Evolutionary conservation across 1,284 basidiomycete genomes (phyloP).

Genomic region (Marasmius sp.): DNA sequence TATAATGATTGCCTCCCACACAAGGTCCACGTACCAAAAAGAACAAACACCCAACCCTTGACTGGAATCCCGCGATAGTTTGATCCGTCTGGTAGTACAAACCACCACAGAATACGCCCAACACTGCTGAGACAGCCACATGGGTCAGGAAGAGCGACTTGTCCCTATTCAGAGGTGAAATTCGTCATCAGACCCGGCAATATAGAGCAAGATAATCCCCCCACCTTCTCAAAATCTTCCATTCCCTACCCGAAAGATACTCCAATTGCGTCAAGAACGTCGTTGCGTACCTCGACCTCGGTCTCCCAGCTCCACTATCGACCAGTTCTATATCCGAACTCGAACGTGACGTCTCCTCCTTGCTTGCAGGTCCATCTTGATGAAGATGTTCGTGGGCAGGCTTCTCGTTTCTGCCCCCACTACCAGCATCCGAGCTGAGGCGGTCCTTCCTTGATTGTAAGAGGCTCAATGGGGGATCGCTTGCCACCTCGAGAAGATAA

Average conservation of each 20-base stretch:
- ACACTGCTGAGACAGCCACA: conserved; percentile 60
- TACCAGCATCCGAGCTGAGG: not conserved
- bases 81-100: conserved; percentile 78
- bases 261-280: conserved; percentile 88
- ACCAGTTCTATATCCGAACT: conserved; percentile 2
- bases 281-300: conserved; percentile 46
- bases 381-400: not conserved
- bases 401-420: not conserved
- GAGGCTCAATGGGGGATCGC: conserved; percentile 51
- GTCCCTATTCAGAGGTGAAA: conserved; percentile 49
- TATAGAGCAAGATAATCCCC: conserved; percentile 13
- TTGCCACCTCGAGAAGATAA: conserved; percentile 84
- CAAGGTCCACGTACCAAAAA: conserved; percentile 82
- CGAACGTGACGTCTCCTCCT: not conserved
- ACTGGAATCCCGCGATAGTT: conserved; percentile 90
- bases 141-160: conserved; percentile 82
- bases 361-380: not conserved
- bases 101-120: conserved; percentile 85
- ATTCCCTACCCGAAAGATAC: conserved; percentile 77
- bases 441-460: conserved; percentile 30
- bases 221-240: conserved; percentile 75
- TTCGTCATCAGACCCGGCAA: not conserved
- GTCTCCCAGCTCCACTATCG: conserved; percentile 8
- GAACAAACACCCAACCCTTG: conserved; percentile 86
- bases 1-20: not conserved